These are phyloP conservation scores for Ajuga reptans DNA, from an alignment of 305 asterid species.

Conservation along the genomic window DNA sequence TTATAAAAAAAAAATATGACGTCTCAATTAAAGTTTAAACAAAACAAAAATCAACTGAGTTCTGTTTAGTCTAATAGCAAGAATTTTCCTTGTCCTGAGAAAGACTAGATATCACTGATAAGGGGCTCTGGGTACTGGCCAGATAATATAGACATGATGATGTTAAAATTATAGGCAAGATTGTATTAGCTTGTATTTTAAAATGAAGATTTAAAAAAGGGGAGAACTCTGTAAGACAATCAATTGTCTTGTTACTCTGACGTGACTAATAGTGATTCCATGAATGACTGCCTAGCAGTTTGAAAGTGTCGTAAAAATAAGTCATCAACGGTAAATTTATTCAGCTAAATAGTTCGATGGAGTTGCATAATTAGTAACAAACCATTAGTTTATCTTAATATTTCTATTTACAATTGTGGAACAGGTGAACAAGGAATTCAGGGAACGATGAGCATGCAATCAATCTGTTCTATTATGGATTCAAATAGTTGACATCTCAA, in stretches of 20 bases:
- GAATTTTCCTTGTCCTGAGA: not conserved
- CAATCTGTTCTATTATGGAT: constrained; percentile 6
- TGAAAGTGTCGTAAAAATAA: too few species aligned
- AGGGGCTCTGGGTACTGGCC: not conserved
- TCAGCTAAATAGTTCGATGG: not conserved
- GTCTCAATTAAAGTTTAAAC: not conserved
- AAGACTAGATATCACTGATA: not conserved
- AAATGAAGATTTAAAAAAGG: not conserved
- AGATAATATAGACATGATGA: not conserved
- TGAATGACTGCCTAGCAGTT: not conserved
- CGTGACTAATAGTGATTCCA: not conserved
- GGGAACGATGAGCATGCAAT: not conserved
- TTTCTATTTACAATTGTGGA: not conserved
- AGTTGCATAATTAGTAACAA: not conserved
- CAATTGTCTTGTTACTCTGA: not conserved
- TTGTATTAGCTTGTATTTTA: not conserved
- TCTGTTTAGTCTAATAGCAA: not conserved
- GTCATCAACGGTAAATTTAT: not conserved
- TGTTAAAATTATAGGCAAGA: not conserved
- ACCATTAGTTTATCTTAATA: not conserved
- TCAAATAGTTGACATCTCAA: not conserved
- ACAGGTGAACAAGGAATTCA: not conserved
- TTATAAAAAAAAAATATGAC: too few species aligned
- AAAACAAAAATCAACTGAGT: not conserved
- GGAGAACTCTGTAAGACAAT: too few species aligned